phyloP scores from a whole-genome alignment of 805 yeast genomes.

The Teunomyces barrocoloradensis region DNA sequence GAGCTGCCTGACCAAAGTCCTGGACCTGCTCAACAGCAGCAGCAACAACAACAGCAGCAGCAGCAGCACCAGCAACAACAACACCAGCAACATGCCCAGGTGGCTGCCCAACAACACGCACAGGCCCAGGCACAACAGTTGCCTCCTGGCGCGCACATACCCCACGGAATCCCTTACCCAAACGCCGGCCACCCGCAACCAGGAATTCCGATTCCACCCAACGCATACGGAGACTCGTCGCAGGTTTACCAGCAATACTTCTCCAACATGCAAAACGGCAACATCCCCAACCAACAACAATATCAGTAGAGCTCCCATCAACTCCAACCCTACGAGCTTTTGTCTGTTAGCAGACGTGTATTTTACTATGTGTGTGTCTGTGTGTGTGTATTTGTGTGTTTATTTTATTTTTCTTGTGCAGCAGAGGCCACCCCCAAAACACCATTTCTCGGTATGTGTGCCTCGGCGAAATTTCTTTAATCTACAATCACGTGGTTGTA shows the following conservation, averaged over 20 bases:
- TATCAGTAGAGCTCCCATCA: slow-evolving; percentile 39
- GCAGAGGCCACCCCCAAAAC: neutral
- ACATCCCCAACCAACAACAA: slow-evolving; percentile 51
- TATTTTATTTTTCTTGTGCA: neutral
- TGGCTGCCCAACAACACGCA: slow-evolving; percentile 28
- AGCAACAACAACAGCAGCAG: slow-evolving; percentile 29
- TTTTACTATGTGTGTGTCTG: slow-evolving; percentile 3
- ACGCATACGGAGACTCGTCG: slow-evolving; percentile 51
- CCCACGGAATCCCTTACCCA: slow-evolving; percentile 47
- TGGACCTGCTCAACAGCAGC: slow-evolving; percentile 4
- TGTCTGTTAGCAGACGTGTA: slow-evolving; percentile 3
- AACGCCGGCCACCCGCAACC: slow-evolving; percentile 38
- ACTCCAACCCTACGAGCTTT: neutral
- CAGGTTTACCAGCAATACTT: slow-evolving; percentile 62
- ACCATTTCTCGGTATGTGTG: neutral
- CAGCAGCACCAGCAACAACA: slow-evolving; percentile 24
- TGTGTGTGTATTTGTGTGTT: neutral
- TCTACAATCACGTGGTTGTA: neutral
- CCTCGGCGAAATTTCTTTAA: neutral
- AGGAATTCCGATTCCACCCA: slow-evolving; percentile 43
- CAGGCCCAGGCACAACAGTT: slow-evolving; percentile 31
- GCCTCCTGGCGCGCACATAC: slow-evolving; percentile 40
- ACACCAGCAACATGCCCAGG: slow-evolving; percentile 19
- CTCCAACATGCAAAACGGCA: slow-evolving; percentile 51
- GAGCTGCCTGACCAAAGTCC: slow-evolving; percentile 43